Evolutionary conservation across 345 rosid species (phyloP), one percentile per base, ranked within the genome.

Genomic region (Garcia nutans): DNA sequence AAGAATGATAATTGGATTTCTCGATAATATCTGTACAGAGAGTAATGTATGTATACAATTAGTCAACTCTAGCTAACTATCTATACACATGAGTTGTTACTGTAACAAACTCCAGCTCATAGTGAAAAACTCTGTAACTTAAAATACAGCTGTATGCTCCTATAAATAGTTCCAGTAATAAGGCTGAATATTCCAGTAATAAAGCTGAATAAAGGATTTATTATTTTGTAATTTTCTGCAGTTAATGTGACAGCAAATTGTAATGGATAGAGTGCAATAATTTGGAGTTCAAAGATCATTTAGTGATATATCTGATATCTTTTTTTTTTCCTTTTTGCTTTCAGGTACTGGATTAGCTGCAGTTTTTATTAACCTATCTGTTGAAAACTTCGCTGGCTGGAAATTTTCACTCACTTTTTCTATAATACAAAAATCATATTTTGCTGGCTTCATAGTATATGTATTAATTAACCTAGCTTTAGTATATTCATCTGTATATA

Each of bases 301-400:
- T 41, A 10, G 52, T 42, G 0, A 26, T 52, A 10, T 15, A 50
- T 50, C 60, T 69, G 45, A 69, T 50, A 5, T 45, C 57, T 68
- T 49, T 68, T 47, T 68, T 68, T 68, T 6, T 17, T 61, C 0
- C 13, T 54, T 77, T 57, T 37, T 44, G 71, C 70, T 81, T 77
- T 68, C 87, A 95, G 99, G 97, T 75, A 95, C 99, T 80, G 97
- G 96, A 73, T 82, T 93, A 28, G 97, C 97, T 54, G 97, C 97
- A 70, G 97, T 93, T 41, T 91, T 95, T 82, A 95, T 95, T 72
- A 95, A 93, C 75, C 82, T 95, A 49, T 91, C 97, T 15, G 99
- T 95, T 8, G 99, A 93, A 84, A 95, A 95, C 89, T 95, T 95
- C 81, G 96, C 97, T 19, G 97, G 99, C 74, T 95, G 99, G 97